A percentile compares a stretch with the other conserved stretches of the same genome.
These are phyloP conservation scores for Articulospora tetracladia DNA, from an alignment of 495 filamentous ascomycete species.

Conservation along the genomic window DNA sequence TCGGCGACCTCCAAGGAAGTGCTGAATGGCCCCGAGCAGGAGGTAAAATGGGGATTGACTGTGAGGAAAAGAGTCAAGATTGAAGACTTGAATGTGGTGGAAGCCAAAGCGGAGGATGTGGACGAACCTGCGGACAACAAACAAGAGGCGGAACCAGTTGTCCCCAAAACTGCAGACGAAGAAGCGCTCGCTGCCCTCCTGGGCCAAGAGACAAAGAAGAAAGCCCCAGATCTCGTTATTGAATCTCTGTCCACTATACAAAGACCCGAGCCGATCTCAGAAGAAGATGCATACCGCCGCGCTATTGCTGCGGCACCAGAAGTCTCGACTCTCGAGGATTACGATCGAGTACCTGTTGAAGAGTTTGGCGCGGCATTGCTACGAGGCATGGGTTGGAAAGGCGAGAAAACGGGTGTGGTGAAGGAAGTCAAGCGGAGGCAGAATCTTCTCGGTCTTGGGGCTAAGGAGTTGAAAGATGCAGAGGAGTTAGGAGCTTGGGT, in stretches of 20 bases:
- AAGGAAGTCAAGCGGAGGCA: conserved; percentile 60
- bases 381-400: conserved; percentile 93
- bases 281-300: conserved; percentile 64
- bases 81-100: conserved; percentile 24
- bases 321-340: conserved; percentile 73
- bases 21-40: conserved; percentile 28
- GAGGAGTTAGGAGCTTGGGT: conserved; percentile 71
- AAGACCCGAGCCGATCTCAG: conserved; percentile 35
- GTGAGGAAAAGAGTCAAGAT: conserved; percentile 22
- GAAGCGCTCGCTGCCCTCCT: conserved; percentile 78
- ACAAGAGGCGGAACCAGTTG: not conserved
- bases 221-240: conserved; percentile 56
- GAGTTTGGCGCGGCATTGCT: conserved; percentile 89
- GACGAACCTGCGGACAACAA: not conserved
- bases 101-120: conserved; percentile 23
- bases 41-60: conserved; percentile 24
- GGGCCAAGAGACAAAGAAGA: conserved; percentile 46
- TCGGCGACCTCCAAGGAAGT: conserved; percentile 24
- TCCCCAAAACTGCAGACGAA: conserved; percentile 59
- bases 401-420: conserved; percentile 51
- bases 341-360: conserved; percentile 83
- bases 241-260: conserved; percentile 35
- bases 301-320: conserved; percentile 72
- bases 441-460: conserved; percentile 82
- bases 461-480: conserved; percentile 66